phyloP scores from a whole-genome alignment of 2,329 filamentous ascomycete genomes.

The Nigrograna mackinnonii region DNA sequence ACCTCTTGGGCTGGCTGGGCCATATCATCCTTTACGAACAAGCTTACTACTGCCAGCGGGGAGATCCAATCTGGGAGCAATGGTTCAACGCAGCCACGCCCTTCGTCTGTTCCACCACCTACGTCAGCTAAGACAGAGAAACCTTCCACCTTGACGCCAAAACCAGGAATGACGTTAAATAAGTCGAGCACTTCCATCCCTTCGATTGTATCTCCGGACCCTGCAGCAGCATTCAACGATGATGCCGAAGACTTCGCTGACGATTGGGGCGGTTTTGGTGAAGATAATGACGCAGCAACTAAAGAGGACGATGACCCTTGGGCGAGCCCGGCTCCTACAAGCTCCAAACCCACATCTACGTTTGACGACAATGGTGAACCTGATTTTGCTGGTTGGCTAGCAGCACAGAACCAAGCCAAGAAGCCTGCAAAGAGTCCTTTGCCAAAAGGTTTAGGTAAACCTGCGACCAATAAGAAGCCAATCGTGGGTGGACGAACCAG shows the following conservation, averaged over 20 bases:
- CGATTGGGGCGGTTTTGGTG: conserved; percentile 74
- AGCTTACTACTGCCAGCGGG: conserved; percentile 79
- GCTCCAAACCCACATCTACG: conserved; percentile 40
- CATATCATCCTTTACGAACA: conserved; percentile 98
- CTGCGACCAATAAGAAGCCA: conserved; percentile 41
- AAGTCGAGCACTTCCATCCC: conserved; percentile 25
- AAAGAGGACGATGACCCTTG: conserved; percentile 56
- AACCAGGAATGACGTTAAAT: conserved; percentile 32
- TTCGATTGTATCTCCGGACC: conserved; percentile 37
- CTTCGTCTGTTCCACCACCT: conserved; percentile 53
- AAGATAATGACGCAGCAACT: conserved; percentile 47
- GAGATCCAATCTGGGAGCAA: conserved; percentile 70
- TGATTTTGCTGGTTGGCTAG: conserved; percentile 94
- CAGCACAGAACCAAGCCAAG: conserved; percentile 81
- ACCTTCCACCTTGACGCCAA: conserved; percentile 56
- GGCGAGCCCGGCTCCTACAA: conserved; percentile 48
- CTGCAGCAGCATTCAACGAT: conserved; percentile 55
- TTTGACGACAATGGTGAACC: conserved; percentile 88
- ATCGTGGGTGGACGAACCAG: conserved; percentile 31
- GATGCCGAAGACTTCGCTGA: conserved; percentile 65
- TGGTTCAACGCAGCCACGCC: conserved; percentile 51
- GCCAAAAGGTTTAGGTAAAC: conserved; percentile 81
- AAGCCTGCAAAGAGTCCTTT: conserved; percentile 65
- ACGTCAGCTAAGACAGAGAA: conserved; percentile 48
- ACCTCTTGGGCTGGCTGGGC: conserved; percentile 92